These are phyloP conservation scores for Asterochloris sp. DNA, from an alignment of 139 green algal genomes.

Conservation along the genomic window DNA sequence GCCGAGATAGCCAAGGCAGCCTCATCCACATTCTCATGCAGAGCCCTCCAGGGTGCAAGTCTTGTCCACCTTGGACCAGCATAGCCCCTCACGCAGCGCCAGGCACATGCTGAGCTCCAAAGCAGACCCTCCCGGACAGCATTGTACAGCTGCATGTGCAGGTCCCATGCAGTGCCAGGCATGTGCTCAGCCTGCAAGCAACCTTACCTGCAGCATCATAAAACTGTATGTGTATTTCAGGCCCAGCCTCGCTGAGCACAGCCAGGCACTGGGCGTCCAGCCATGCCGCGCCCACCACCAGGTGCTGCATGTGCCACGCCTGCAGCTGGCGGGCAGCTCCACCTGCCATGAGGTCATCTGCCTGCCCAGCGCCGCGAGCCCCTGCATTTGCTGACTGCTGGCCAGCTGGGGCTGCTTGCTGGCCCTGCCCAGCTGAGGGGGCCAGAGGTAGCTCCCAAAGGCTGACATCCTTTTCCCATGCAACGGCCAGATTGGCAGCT, in stretches of 20 bases:
- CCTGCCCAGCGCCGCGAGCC: not conserved
- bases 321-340: not conserved
- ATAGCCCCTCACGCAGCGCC: no score
- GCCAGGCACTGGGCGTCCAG: conserved; percentile 19
- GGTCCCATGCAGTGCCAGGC: no score
- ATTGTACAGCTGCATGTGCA: no score
- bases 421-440: not conserved
- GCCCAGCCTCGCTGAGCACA: conserved; percentile 4
- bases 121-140: no score
- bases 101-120: no score
- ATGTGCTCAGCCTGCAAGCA: no score
- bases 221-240: conserved; percentile 1
- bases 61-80: no score
- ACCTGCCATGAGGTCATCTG: not conserved
- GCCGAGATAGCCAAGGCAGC: no score
- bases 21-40: no score
- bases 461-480: conserved; percentile 12
- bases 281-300: conserved; percentile 16
- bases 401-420: conserved; percentile 3
- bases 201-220: conserved; percentile 17
- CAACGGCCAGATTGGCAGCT: conserved; percentile 1
- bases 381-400: not conserved
- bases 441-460: conserved; percentile 23
- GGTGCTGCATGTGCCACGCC: no score
- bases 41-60: no score